Percentiles rank a stretch among this genome's conserved stretches.
Conservation (phyloP, 148 eudicot genomes). For the Rhododendron ferrugineum region DNA sequence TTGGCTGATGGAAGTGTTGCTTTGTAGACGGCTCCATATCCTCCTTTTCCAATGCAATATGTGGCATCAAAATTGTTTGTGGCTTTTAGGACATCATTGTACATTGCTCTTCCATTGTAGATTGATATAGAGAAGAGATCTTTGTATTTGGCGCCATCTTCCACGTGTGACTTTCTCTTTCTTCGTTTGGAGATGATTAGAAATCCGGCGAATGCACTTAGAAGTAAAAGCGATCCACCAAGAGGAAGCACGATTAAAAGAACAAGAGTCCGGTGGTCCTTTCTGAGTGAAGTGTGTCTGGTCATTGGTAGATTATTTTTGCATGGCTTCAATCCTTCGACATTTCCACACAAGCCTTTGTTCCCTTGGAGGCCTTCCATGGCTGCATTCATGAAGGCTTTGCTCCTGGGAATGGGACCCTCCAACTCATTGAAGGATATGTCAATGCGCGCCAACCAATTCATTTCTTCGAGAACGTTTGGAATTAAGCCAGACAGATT, state of each 20-base stretch:
- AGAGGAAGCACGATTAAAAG: slow-evolving; percentile 2
- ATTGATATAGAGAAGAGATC: too few species aligned
- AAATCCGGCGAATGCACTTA: too few species aligned
- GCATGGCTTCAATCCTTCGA: slow-evolving; percentile 23
- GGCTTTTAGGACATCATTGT: too few species aligned
- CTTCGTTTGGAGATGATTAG: not conserved
- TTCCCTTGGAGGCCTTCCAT: slow-evolving; percentile 23
- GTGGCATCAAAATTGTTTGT: too few species aligned
- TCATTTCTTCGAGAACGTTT: slow-evolving; percentile 16
- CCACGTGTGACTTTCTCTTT: not conserved
- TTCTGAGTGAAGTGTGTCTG: not conserved
- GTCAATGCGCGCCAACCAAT: slow-evolving; percentile 19
- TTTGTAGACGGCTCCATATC: too few species aligned
- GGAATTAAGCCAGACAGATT: slow-evolving; percentile 33
- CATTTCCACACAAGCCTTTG: slow-evolving; percentile 29
- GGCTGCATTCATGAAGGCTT: slow-evolving; percentile 22
- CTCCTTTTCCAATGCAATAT: too few species aligned
- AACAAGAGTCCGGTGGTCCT: slow-evolving; percentile 1
- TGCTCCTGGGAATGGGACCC: slow-evolving; percentile 34
- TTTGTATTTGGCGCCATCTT: not conserved
- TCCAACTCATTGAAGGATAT: slow-evolving; percentile 32
- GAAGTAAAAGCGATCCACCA: too few species aligned
- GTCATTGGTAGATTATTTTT: not conserved
- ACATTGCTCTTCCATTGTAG: too few species aligned
- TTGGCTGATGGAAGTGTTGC: too few species aligned